Base-by-base conservation (phyloP, 352 stramenopile species). In the Phytophthora pini region DNA sequence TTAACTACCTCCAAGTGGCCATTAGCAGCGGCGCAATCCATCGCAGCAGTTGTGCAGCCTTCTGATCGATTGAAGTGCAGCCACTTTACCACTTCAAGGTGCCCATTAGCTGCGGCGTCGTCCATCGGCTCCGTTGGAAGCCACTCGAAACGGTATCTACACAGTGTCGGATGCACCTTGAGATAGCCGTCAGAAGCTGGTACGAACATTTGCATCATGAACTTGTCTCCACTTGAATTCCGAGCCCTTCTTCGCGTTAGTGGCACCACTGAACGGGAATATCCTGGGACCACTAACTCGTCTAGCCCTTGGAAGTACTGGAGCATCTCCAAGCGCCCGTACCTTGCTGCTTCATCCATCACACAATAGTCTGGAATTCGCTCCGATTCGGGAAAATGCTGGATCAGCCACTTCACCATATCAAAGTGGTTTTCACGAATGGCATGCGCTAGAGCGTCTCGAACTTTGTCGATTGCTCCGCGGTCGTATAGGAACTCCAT, bases 71-170 rank as follows among this genome's bases (percentile, higher is more conserved):
- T 41, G 4, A 34, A 3, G n/a, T 67, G 50, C 29, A 67, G 26
- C 59, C 59, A 67, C n/a, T 61, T 61, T 12, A 67, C 59, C 40
- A 67, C 50, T 29, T 62, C 34, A 3, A 68, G 27, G 22, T 68
- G 32, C 1, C 59, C 59, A 29, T 68, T 68, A n/a, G 60, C 60
- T 29, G 60, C 60, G 38, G 60, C 60, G 20, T 68, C 51, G 11
- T 68, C 52, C 60, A 68, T 62, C 0, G 60, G 22, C 20, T 68
- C 52, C 5, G 60, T 62, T 51, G 60, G 9, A 15, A 15, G 26
- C 60, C 60, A 63, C 31, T 68, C 43, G 20, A 51, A 56, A 13
- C 52, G 52, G 20, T 68, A 56, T 45, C 36, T 39, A 31, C 36
- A 62, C 44, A 62, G 1, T 8, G n/a, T 45, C 22, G 36, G n/a